Conservation (phyloP, 2,329 filamentous ascomycete genomes). For the Ophiostoma sp. region DNA sequence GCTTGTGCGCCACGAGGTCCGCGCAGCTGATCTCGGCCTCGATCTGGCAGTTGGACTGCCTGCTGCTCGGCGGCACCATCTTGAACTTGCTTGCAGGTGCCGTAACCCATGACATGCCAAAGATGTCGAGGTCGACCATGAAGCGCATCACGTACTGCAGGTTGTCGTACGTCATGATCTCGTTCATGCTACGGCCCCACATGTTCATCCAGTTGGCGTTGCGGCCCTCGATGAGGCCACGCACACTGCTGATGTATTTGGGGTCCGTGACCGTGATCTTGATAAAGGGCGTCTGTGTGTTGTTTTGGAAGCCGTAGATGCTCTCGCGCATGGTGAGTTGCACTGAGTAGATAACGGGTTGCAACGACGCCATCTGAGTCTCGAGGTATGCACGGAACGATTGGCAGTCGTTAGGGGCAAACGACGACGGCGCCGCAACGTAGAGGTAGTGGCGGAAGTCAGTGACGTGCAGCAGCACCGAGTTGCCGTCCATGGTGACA, state of each 20-base stretch:
- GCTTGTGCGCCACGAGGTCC: constrained; percentile 78
- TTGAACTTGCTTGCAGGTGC: constrained; percentile 68
- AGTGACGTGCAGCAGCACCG: constrained; percentile 88
- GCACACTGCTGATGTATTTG: constrained; percentile 71
- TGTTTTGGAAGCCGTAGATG: constrained; percentile 90
- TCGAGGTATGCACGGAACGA: constrained; percentile 78
- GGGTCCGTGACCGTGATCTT: constrained; percentile 92
- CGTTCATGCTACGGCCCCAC: constrained; percentile 64
- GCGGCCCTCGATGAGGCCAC: constrained; percentile 67
- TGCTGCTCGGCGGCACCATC: constrained; percentile 58
- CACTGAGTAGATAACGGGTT: constrained; percentile 72
- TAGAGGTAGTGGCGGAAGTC: constrained; percentile 97
- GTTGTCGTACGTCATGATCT: constrained; percentile 88
- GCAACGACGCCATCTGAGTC: constrained; percentile 61
- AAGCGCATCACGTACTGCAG: constrained; percentile 93
- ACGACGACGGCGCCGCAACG: constrained; percentile 77
- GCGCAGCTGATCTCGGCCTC: constrained; percentile 79
- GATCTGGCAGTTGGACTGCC: constrained; percentile 92
- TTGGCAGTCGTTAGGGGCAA: constrained; percentile 70
- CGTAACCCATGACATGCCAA: constrained; percentile 97
- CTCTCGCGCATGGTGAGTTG: constrained; percentile 80
- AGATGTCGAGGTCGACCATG: constrained; percentile 94
- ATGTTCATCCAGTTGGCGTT: constrained; percentile 84
- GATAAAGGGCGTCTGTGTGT: constrained; percentile 82
- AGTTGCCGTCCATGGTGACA: constrained; percentile 77